These are phyloP conservation scores for Penicillium salamii DNA, from an alignment of 495 filamentous ascomycete species.

Conservation along the genomic window DNA sequence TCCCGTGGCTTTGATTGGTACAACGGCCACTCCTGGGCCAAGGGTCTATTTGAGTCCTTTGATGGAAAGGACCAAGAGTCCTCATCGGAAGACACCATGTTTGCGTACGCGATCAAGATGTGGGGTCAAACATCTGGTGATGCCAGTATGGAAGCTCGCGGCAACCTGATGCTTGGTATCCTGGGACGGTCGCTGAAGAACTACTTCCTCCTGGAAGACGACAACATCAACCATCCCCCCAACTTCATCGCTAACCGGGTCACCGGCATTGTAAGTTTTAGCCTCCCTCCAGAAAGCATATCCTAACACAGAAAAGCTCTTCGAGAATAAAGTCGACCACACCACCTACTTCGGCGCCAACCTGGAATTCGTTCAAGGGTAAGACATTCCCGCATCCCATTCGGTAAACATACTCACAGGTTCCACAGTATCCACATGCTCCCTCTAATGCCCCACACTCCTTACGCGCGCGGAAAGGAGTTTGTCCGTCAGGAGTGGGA, in stretches of 20 bases:
- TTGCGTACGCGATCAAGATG: slow-evolving; percentile 88
- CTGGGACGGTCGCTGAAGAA: slow-evolving; percentile 64
- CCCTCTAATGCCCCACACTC: slow-evolving; percentile 70
- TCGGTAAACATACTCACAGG: slow-evolving; percentile 7
- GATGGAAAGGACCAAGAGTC: slow-evolving; percentile 95
- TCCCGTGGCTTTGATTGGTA: slow-evolving; percentile 92
- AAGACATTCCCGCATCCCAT: slow-evolving; percentile 7
- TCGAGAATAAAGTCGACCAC: slow-evolving; percentile 96
- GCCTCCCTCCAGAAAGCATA: neutral
- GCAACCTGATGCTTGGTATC: slow-evolving; percentile 80
- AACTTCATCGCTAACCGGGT: slow-evolving; percentile 83
- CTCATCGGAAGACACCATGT: slow-evolving; percentile 86
- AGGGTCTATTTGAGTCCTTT: slow-evolving; percentile 84
- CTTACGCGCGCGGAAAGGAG: slow-evolving; percentile 59
- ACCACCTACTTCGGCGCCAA: slow-evolving; percentile 87
- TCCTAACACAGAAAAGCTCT: slow-evolving; percentile 53
- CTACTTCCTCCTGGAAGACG: slow-evolving; percentile 74
- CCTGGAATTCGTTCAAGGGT: slow-evolving; percentile 80
- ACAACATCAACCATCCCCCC: slow-evolving; percentile 73
- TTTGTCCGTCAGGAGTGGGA: slow-evolving; percentile 90
- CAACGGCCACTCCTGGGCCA: slow-evolving; percentile 94
- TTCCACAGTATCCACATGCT: slow-evolving; percentile 83
- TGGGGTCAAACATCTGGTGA: slow-evolving; percentile 81
- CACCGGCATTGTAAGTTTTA: slow-evolving; percentile 68
- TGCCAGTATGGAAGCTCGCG: slow-evolving; percentile 77